Percentiles rank a stretch among this genome's conserved stretches.
Conservation (phyloP, 352 stramenopile genomes). For the Plasmopara muralis region DNA sequence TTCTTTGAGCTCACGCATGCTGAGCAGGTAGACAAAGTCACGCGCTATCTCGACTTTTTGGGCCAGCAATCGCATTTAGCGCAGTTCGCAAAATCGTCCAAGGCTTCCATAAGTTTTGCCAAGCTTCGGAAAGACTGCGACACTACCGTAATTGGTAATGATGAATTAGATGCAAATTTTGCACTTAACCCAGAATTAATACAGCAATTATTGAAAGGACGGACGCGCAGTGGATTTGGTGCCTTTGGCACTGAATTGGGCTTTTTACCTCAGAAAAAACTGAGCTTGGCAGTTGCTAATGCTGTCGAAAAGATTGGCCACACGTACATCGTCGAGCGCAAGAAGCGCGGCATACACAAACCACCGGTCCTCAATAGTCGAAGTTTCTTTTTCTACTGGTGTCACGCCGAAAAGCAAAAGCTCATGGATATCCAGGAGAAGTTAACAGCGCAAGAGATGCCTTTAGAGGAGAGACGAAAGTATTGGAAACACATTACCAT, state of each 20-base stretch:
- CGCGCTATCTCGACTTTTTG: constrained; percentile 62
- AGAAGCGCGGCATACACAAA: constrained; percentile 32
- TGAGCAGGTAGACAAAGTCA: constrained; percentile 49
- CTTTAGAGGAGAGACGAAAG: constrained; percentile 2
- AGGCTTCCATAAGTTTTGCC: constrained; percentile 50
- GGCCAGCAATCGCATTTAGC: constrained; percentile 32
- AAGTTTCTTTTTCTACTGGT: constrained; percentile 85
- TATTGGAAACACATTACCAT: constrained; percentile 54
- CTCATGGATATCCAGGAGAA: constrained; percentile 69
- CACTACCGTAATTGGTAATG: neutral
- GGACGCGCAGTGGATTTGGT: constrained; percentile 64
- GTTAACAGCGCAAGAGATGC: constrained; percentile 16
- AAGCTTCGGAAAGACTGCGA: constrained; percentile 5
- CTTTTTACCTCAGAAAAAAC: constrained; percentile 54
- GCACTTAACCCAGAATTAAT: constrained; percentile 23
- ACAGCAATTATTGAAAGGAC: constrained; percentile 27
- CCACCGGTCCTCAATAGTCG: constrained; percentile 63
- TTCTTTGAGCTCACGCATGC: constrained; percentile 53
- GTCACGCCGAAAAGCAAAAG: constrained; percentile 83
- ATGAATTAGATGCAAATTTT: neutral
- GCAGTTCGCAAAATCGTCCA: constrained; percentile 48
- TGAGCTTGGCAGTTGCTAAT: constrained; percentile 57
- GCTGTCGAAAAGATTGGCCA: constrained; percentile 53
- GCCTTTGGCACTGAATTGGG: constrained; percentile 53
- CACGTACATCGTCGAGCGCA: constrained; percentile 59